Evolutionary conservation across 257 asterid species (phyloP), one percentile per base, ranked within the genome.

Genomic region (Plantago ovata): DNA sequence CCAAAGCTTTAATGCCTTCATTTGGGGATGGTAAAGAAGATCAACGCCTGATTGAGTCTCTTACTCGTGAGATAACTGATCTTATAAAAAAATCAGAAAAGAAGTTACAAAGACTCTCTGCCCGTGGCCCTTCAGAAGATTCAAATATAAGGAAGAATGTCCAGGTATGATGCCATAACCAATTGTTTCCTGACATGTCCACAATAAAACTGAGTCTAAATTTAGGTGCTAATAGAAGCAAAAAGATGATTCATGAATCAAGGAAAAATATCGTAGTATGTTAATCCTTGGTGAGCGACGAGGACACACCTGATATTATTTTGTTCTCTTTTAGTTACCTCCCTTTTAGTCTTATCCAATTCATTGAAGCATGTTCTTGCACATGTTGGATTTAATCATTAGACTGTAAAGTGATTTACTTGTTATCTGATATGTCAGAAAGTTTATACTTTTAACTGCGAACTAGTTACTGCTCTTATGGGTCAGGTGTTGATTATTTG

Each of bases 11-110:
- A 69, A 86, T 92, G 98, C 96, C 98, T 56, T 85, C 96, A 59
- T 92, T 92, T 70, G 98, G 98, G 67, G 98, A 92, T 78, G 95
- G 95, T 64, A 88, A 81, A 80, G 98, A 92, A 78, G 98, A 92
- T 77, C 98, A 92, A 58, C 94, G 69, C 28, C 85, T 62, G 61
- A 92, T 92, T 51, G 98, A 92, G 81, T 55, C 85, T 65, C 95
- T 88, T 64, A 92, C 98, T 22, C 95, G 82, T 9, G 96, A 92
- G 79, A 88, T 92, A 57, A 92, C 98, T 65, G 81, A 74, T 77
- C 91, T 85, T 21, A 64, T 92, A 54, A 85, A 78, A 64, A 88
- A 71, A 56, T 92, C 98, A 0, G 98, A 92, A 69, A 92, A 86
- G 65, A 76, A 55, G 68, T 62, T 92, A 49, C 94, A 85, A 69